A percentile compares a stretch with the other conserved stretches of the same genome.
phyloP scores from a whole-genome alignment of 1,284 basidiomycete genomes.

The Austroboletus niveus region DNA sequence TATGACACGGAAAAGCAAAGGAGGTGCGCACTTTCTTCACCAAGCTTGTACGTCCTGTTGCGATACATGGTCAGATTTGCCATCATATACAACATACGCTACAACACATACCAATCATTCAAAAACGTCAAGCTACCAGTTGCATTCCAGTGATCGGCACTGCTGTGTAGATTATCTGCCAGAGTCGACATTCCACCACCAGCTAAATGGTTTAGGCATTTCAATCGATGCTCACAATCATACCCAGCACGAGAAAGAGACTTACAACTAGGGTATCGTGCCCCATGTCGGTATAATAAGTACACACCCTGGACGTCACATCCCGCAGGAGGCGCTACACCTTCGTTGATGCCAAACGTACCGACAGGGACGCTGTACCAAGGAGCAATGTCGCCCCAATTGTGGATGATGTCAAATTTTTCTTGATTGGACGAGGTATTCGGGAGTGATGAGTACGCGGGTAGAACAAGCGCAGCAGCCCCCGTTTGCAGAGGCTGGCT shows the following conservation, averaged over 20 bases:
- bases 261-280: slow-evolving; percentile 74
- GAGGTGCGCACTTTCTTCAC: slow-evolving; percentile 61
- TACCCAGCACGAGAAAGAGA: slow-evolving; percentile 3
- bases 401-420: slow-evolving; percentile 63
- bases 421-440: slow-evolving; percentile 18
- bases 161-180: not conserved
- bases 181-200: not conserved
- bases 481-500: slow-evolving; percentile 72
- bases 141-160: not conserved
- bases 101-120: slow-evolving; percentile 56
- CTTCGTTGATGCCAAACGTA: slow-evolving; percentile 72
- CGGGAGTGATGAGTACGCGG: slow-evolving; percentile 26
- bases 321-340: slow-evolving; percentile 64
- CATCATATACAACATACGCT: not conserved
- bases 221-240: not conserved
- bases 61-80: not conserved
- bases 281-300: slow-evolving; percentile 78
- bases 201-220: not conserved
- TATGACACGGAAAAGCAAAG: not conserved
- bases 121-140: not conserved
- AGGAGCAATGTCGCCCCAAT: slow-evolving; percentile 83
- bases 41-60: slow-evolving; percentile 74
- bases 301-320: slow-evolving; percentile 75
- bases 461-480: slow-evolving; percentile 62
- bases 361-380: slow-evolving; percentile 76